Evolutionary conservation across 495 filamentous ascomycete species (phyloP), one percentile per base, ranked within the genome.

Genomic region (Pseudomonodictys pantanalensis): DNA sequence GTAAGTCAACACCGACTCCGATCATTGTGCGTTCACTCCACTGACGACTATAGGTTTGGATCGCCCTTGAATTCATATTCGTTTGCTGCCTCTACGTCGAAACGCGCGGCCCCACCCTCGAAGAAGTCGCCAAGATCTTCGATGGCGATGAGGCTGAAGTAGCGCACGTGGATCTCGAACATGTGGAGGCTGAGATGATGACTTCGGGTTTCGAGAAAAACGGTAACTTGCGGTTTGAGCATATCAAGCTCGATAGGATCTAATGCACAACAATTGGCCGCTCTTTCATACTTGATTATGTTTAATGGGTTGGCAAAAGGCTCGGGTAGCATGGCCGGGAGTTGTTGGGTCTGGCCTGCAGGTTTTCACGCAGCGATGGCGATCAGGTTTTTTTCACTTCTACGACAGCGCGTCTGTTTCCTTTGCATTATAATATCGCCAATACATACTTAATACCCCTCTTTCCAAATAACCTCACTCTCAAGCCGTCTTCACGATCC

Each of bases 71-170:
- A 49, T 51, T 63, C 55, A 6, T 65, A 20, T 62, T 62, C 45
- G 85, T 86, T 46, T 89, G 83, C 68, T 83, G 86, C 62, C 77
- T 85, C 56, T 86, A 85, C 64, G 80, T 84, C 0, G 87, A 90
- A 70, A 90, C 86, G 4, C 80, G 79, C 25, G 81, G 80, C 9
- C 79, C 80, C 49, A 88, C 86, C 5, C 77, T 90, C 43, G 87
- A 90, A 69, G 85, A 89, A 69, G 68, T 90, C 30, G 76, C 78
- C 29, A 80, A 81, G 61, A 82, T 89, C 48, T 89, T 90, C 69
- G 77, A 85, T 42, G 69, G 69, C 23, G 66, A 69, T 17, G 49
- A 62, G 23, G 68, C 67, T 9, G 68, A 60, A 24, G 61, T 69
- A 20, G 66, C 69, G 23, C 47, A 52, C 28, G 28, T 64, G 18